These are phyloP conservation scores for Lyophyllum atratum DNA, from an alignment of 768 basidiomycete species.

Conservation along the genomic window DNA sequence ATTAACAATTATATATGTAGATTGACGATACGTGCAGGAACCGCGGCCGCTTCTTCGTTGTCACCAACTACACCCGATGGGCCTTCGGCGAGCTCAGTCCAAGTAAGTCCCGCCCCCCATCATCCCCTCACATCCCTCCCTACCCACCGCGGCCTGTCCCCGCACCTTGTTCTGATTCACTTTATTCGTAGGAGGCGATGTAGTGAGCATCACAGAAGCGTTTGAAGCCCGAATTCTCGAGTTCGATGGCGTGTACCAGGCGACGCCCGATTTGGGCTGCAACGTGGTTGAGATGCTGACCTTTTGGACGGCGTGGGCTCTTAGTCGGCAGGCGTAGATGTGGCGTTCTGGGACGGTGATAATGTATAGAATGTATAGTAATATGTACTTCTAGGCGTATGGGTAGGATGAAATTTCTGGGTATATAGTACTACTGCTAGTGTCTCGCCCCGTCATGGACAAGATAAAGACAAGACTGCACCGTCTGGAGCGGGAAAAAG, in stretches of 20 bases:
- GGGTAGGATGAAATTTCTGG: too few relatives aligned
- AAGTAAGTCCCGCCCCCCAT: slow-evolving; percentile 5
- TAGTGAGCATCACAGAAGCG: slow-evolving; percentile 14
- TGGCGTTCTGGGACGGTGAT: too few relatives aligned
- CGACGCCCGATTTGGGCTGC: slow-evolving; percentile 6
- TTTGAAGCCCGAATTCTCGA: slow-evolving; percentile 19
- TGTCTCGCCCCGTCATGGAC: too few relatives aligned
- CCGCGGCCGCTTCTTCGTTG: slow-evolving; percentile 23
- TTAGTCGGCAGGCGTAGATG: not conserved
- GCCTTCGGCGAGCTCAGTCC: slow-evolving; percentile 24
- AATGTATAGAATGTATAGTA: too few relatives aligned
- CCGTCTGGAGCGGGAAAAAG: too few relatives aligned
- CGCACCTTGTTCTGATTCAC: not conserved
- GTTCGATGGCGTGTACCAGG: slow-evolving; percentile 9
- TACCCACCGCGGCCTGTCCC: not conserved
- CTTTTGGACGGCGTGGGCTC: slow-evolving; percentile 18
- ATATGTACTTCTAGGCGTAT: too few relatives aligned
- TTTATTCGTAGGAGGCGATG: slow-evolving; percentile 6
- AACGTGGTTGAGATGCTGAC: slow-evolving; percentile 22
- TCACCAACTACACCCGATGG: slow-evolving; percentile 27
- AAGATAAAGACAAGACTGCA: too few relatives aligned
- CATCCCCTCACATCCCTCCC: not conserved
- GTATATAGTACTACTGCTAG: too few relatives aligned
- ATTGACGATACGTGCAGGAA: slow-evolving; percentile 22
- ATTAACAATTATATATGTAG: slow-evolving; percentile 3